A percentile compares a stretch with the other conserved stretches of the same genome.
These are phyloP conservation scores for Hypoxylon lienhwacheense DNA, from an alignment of 495 filamentous ascomycete genomes.

Conservation along the genomic window DNA sequence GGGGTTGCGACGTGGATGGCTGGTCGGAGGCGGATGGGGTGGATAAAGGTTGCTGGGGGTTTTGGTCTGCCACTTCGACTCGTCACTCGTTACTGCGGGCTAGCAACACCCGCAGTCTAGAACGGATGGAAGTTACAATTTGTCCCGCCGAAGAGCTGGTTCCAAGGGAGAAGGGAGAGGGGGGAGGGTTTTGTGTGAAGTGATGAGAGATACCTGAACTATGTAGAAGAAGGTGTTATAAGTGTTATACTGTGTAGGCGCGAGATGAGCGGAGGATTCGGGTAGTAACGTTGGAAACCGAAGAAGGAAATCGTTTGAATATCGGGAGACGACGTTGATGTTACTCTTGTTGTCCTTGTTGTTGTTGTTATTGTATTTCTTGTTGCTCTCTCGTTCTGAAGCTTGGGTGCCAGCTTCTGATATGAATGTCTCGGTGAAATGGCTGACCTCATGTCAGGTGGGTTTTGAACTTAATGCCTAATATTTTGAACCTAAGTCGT, in stretches of 20 bases:
- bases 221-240: slow-evolving; percentile 2
- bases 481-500: slow-evolving; percentile 19
- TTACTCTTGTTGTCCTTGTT: too few relatives aligned
- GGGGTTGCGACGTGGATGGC: slow-evolving; percentile 47
- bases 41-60: slow-evolving; percentile 39
- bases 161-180: too few relatives aligned
- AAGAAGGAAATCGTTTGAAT: slow-evolving; percentile 13
- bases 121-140: slow-evolving; percentile 19
- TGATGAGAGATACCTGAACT: slow-evolving; percentile 3
- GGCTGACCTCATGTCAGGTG: slow-evolving; percentile 39
- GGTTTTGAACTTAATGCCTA: slow-evolving; percentile 22
- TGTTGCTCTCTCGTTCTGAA: too few relatives aligned
- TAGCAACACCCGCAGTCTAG: slow-evolving; percentile 34
- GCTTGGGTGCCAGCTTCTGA: slow-evolving; percentile 29
- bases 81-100: slow-evolving; percentile 36
- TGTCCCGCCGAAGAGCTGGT: slow-evolving; percentile 9
- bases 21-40: slow-evolving; percentile 47
- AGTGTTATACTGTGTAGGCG: slow-evolving; percentile 3
- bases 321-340: slow-evolving; percentile 19
- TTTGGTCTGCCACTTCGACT: slow-evolving; percentile 53
- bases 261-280: slow-evolving; percentile 2
- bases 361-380: too few relatives aligned
- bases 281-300: slow-evolving; percentile 1
- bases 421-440: slow-evolving; percentile 25
- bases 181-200: too few relatives aligned